Conservation (phyloP, 805 yeast genomes). For the Starmera quercuum region DNA sequence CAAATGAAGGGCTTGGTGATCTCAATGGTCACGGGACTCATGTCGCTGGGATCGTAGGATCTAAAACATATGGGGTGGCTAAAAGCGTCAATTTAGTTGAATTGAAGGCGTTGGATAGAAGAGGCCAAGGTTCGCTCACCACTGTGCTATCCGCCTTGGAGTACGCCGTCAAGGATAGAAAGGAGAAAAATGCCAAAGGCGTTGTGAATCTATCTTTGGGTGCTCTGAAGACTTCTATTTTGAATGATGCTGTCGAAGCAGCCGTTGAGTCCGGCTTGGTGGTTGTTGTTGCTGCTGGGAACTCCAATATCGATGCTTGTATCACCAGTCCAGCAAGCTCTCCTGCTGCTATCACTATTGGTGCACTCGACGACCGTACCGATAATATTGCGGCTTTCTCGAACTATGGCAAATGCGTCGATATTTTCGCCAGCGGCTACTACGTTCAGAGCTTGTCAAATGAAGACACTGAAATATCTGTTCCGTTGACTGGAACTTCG, state of each 20-base stretch:
- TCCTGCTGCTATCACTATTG: constrained; percentile 65
- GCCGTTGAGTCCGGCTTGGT: constrained; percentile 68
- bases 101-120: constrained; percentile 61
- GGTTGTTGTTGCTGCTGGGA: constrained; percentile 83
- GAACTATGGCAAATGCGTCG: constrained; percentile 94
- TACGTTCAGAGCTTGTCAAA: constrained; percentile 50
- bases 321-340: constrained; percentile 83
- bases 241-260: constrained; percentile 71
- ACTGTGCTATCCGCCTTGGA: constrained; percentile 62
- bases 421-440: constrained; percentile 78
- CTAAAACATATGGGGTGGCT: constrained; percentile 76
- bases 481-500: constrained; percentile 61
- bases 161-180: constrained; percentile 55
- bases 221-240: constrained; percentile 53
- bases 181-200: constrained; percentile 30
- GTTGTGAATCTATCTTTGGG: constrained; percentile 82
- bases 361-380: constrained; percentile 73
- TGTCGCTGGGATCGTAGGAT: constrained; percentile 84
- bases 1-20: constrained; percentile 59
- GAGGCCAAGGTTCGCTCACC: constrained; percentile 66
- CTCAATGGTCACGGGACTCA: constrained; percentile 88
- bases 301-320: constrained; percentile 72
- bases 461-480: constrained; percentile 10
- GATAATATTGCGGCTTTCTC: constrained; percentile 72
- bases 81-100: constrained; percentile 59